Evolutionary conservation across 208 protist species (phyloP).

Genomic region (Novymonas esmeraldas): DNA sequence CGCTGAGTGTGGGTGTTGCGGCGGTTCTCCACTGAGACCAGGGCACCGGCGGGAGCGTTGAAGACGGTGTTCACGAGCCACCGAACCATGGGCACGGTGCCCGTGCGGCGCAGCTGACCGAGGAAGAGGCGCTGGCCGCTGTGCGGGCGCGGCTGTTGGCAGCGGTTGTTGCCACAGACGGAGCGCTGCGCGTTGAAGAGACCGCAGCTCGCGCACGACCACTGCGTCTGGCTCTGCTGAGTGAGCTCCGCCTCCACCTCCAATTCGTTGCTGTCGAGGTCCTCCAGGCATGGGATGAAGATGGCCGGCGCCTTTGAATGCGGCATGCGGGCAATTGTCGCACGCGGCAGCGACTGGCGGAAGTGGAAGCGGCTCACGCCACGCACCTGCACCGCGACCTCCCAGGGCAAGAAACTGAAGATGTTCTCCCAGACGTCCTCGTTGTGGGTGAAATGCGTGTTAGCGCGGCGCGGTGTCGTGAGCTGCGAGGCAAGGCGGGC

Average conservation of each 20-base stretch:
- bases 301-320: constrained; percentile 40
- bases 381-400: constrained; percentile 39
- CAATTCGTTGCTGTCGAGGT: constrained; percentile 59
- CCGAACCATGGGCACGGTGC: constrained; percentile 72
- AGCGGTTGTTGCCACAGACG: neutral
- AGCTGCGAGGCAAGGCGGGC: constrained; percentile 10
- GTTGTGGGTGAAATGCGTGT: constrained; percentile 14
- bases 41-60: constrained; percentile 33
- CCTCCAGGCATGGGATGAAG: constrained; percentile 71
- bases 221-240: constrained; percentile 8
- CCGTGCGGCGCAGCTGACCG: constrained; percentile 77
- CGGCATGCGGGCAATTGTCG: constrained; percentile 50
- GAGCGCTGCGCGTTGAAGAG: constrained; percentile 17
- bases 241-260: constrained; percentile 41
- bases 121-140: constrained; percentile 57
- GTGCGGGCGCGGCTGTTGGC: constrained; percentile 4
- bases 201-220: constrained; percentile 34
- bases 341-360: constrained; percentile 43
- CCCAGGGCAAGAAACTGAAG: constrained; percentile 59
- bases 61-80: constrained; percentile 72
- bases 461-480: constrained; percentile 6
- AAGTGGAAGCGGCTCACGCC: constrained; percentile 58
- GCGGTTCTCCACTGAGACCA: constrained; percentile 74
- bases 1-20: constrained; percentile 51
- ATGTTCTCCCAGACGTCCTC: constrained; percentile 46